These are phyloP conservation scores for Chaetomium strumarium DNA, from an alignment of 2,329 filamentous ascomycete species.

Conservation along the genomic window DNA sequence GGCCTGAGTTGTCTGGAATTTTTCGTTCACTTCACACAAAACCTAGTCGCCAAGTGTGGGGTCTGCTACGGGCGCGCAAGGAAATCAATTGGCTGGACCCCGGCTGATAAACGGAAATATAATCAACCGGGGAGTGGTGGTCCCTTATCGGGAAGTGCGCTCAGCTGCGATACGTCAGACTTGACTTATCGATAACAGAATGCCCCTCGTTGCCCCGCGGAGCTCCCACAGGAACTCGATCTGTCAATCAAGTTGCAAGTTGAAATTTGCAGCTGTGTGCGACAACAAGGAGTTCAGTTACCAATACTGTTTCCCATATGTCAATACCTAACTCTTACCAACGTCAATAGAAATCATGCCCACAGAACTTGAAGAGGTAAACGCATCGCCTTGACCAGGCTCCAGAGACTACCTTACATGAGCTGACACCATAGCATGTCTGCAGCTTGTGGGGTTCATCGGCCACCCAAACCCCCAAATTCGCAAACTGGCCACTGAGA, in stretches of 20 bases:
- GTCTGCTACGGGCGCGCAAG: slow-evolving; percentile 13
- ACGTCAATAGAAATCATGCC: slow-evolving; percentile 48
- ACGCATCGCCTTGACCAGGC: neutral
- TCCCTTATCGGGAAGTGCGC: slow-evolving; percentile 2
- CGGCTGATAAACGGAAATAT: slow-evolving; percentile 11
- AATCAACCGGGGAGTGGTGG: slow-evolving; percentile 5
- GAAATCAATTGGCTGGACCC: slow-evolving; percentile 13
- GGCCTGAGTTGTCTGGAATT: slow-evolving; percentile 11
- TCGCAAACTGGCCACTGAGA: slow-evolving; percentile 76
- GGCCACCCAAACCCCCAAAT: slow-evolving; percentile 89
- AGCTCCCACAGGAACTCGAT: neutral
- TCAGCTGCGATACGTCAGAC: too few relatives aligned
- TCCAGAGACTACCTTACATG: neutral
- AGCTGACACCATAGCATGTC: slow-evolving; percentile 7
- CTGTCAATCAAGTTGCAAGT: neutral
- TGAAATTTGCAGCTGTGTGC: too few relatives aligned
- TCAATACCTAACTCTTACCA: neutral
- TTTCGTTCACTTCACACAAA: slow-evolving; percentile 21
- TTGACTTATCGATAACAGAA: slow-evolving; percentile 14
- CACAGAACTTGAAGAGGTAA: slow-evolving; percentile 71
- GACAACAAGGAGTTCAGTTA: too few relatives aligned
- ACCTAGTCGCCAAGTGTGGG: slow-evolving; percentile 21
- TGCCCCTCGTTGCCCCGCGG: neutral
- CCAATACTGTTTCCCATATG: neutral
- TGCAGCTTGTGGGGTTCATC: slow-evolving; percentile 84